These are phyloP conservation scores for Pachysandra terminalis DNA, from an alignment of 164 flowering plant genomes.

Conservation along the genomic window DNA sequence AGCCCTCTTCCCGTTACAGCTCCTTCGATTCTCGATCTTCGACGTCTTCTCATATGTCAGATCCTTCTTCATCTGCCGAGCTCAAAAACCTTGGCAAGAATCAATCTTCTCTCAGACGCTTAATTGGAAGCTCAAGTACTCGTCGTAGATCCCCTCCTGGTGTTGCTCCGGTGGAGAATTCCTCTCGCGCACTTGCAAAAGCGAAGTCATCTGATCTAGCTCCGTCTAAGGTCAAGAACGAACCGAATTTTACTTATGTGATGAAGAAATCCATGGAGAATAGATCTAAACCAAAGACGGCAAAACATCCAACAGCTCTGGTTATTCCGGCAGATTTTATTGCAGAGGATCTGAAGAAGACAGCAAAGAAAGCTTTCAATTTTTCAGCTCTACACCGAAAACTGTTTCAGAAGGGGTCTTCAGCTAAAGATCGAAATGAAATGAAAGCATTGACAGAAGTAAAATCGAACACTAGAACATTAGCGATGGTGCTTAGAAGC, in stretches of 20 bases:
- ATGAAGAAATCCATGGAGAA: slow-evolving; percentile 82
- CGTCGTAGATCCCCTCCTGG: slow-evolving; percentile 14
- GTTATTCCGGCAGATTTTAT: slow-evolving; percentile 56
- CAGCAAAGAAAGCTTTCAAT: slow-evolving; percentile 41
- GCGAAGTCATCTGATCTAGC: slow-evolving; percentile 33
- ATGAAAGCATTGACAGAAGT: slow-evolving; percentile 75
- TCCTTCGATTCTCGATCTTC: slow-evolving; percentile 62
- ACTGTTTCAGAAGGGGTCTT: slow-evolving; percentile 54
- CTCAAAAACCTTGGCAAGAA: slow-evolving; percentile 24
- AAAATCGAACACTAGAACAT: slow-evolving; percentile 76
- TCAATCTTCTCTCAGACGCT: slow-evolving; percentile 20
- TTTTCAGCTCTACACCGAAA: slow-evolving; percentile 54
- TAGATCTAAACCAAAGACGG: slow-evolving; percentile 28
- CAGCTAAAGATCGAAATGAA: slow-evolving; percentile 12
- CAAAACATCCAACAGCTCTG: slow-evolving; percentile 20
- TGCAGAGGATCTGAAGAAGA: slow-evolving; percentile 74
- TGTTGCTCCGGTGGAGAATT: slow-evolving; percentile 6
- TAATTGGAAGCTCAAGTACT: slow-evolving; percentile 11
- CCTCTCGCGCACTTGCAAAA: slow-evolving; percentile 38
- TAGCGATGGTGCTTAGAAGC: slow-evolving; percentile 91
- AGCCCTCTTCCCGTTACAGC: slow-evolving; percentile 55
- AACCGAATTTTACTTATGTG: slow-evolving; percentile 46
- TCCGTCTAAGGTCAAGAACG: slow-evolving; percentile 23
- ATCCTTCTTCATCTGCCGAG: slow-evolving; percentile 58
- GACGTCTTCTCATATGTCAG: slow-evolving; percentile 41